A percentile compares a stretch with the other conserved stretches of the same genome.
Evolutionary conservation across 2,329 filamentous ascomycete species (phyloP).

Genomic region (Celoporthe dispersa): DNA sequence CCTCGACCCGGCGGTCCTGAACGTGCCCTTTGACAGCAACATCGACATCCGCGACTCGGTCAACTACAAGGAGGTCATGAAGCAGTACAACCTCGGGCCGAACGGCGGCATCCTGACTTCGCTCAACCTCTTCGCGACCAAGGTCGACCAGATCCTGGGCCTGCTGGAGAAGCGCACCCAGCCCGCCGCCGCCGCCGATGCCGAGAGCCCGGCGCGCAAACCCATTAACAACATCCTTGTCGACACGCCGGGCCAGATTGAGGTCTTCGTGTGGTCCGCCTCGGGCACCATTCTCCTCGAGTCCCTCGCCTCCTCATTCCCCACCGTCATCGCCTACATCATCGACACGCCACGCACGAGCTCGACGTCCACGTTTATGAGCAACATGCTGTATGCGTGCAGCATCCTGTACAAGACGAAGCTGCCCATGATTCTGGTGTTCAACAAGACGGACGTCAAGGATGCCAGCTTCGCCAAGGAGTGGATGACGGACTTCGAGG

Average conservation of each 20-base stretch:
- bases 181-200: constrained; percentile 48
- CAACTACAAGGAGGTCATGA: constrained; percentile 99
- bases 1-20: constrained; percentile 91
- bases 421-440: constrained; percentile 96
- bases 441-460: constrained; percentile 98
- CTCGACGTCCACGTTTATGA: constrained; percentile 98
- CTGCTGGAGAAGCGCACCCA: constrained; percentile 87
- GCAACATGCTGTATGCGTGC: constrained; percentile 99
- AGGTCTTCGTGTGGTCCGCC: constrained; percentile 98
- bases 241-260: constrained; percentile 96
- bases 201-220: constrained; percentile 62
- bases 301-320: constrained; percentile 89
- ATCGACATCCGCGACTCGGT: constrained; percentile 99
- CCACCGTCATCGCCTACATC: constrained; percentile 95
- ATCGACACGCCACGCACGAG: constrained; percentile 95
- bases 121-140: constrained; percentile 95
- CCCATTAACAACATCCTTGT: constrained; percentile 84
- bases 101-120: constrained; percentile 97
- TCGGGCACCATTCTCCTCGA: constrained; percentile 93
- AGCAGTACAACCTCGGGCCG: constrained; percentile 95
- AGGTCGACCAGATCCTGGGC: constrained; percentile 91
- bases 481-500: constrained; percentile 99
- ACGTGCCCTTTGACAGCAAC: constrained; percentile 93
- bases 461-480: constrained; percentile 90
- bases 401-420: constrained; percentile 99